Conservation (phyloP, 495 filamentous ascomycete species). For the Daldinia caldariorum region DNA sequence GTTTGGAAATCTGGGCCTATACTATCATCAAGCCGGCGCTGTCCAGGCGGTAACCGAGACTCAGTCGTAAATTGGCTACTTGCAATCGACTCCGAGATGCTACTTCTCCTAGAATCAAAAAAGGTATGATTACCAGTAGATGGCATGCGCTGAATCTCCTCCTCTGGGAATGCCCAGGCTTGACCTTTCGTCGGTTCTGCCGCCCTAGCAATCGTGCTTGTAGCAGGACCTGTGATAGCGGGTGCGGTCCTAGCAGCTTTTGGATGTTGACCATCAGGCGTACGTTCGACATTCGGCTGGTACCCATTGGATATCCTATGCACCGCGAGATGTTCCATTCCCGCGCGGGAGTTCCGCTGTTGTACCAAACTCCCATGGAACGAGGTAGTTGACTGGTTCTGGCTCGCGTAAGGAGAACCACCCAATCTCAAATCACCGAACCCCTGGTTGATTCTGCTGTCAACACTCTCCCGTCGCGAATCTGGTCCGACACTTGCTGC, state of each 20-base stretch:
- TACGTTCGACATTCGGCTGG: conserved; percentile 64
- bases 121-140: conserved; percentile 61
- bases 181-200: conserved; percentile 84
- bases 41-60: conserved; percentile 73
- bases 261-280: conserved; percentile 58
- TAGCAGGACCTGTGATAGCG: conserved; percentile 78
- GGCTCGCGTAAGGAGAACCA: conserved; percentile 74
- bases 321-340: conserved; percentile 52
- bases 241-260: conserved; percentile 71
- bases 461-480: conserved; percentile 80
- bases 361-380: conserved; percentile 65
- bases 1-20: conserved; percentile 54
- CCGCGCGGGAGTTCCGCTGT: conserved; percentile 61
- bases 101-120: conserved; percentile 75
- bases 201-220: conserved; percentile 79
- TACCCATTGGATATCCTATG: conserved; percentile 73
- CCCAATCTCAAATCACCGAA: conserved; percentile 76
- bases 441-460: conserved; percentile 76
- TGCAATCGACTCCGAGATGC: conserved; percentile 74
- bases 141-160: conserved; percentile 65
- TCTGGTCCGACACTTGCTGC: conserved; percentile 42
- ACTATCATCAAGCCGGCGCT: conserved; percentile 71
- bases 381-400: conserved; percentile 80
- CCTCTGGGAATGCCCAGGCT: conserved; percentile 84
- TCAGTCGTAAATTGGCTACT: conserved; percentile 79